Conservation (phyloP, 2,329 filamentous ascomycete genomes). For the Fusarium sp. region DNA sequence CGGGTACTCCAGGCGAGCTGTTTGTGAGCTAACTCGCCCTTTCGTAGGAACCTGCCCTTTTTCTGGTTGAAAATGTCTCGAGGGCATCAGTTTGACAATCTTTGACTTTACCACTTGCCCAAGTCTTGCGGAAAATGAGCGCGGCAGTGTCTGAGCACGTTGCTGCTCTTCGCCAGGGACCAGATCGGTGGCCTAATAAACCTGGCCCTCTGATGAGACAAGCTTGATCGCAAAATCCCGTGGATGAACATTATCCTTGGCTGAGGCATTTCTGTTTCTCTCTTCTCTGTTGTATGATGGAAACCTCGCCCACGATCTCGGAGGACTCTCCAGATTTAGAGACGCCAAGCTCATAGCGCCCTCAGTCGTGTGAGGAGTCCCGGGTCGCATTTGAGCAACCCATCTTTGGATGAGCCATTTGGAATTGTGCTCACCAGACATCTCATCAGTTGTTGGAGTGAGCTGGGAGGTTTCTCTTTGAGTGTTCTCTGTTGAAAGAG, state of each 20-base stretch:
- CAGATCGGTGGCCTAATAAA: slow-evolving; percentile 46
- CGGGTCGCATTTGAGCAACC: slow-evolving; percentile 31
- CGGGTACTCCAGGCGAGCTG: slow-evolving; percentile 36
- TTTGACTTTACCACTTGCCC: slow-evolving; percentile 44
- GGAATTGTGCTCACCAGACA: slow-evolving; percentile 11
- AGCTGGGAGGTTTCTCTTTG: slow-evolving; percentile 20
- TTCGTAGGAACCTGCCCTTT: neutral
- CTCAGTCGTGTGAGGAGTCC: neutral
- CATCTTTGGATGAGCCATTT: slow-evolving; percentile 38
- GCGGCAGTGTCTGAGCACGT: slow-evolving; percentile 18
- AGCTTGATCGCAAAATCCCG: slow-evolving; percentile 47
- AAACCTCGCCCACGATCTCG: slow-evolving; percentile 51
- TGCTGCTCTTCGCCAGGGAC: neutral
- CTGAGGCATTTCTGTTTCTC: slow-evolving; percentile 41
- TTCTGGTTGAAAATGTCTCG: slow-evolving; percentile 3
- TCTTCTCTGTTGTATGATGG: slow-evolving; percentile 48
- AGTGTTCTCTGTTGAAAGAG: neutral
- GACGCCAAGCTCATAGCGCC: neutral
- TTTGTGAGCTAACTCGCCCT: neutral
- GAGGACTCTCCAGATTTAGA: slow-evolving; percentile 32
- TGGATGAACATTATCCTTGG: slow-evolving; percentile 41
- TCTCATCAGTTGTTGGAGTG: slow-evolving; percentile 27
- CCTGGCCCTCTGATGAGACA: slow-evolving; percentile 30
- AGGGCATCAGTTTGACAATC: slow-evolving; percentile 18
- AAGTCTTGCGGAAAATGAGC: slow-evolving; percentile 47